Base-by-base conservation (phyloP, 371 early-diverging fungal species). In the Chytridium lagenaria region DNA sequence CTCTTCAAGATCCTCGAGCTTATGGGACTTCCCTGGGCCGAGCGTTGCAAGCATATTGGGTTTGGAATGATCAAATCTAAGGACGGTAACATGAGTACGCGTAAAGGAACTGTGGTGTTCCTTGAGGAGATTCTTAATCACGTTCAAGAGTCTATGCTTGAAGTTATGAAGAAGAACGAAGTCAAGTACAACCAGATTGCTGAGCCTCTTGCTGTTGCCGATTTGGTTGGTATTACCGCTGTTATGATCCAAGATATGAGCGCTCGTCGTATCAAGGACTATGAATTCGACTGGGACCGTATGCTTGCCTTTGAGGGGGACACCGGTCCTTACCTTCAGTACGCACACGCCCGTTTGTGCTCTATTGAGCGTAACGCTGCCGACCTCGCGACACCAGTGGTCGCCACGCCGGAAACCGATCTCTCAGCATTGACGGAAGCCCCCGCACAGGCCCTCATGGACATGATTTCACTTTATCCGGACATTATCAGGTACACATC, bases 321-420 rank as follows among this genome's bases (percentile, higher is more conserved):
- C 81, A 99, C 99, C 61, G 99, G 99, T 22, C 98, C 99, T 51
- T 99, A 99, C 84, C 88, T 99, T 26, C 99, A 99, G 88, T 99
- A 93, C 80, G 95, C 98, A 40, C 95, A 98, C 84, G 93, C 98
- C 50, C 96, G 99, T 80, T 87, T 98, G 37, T 92, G 93, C 85
- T 97, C 98, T 67, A 91, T 99, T 63, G 94, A 94, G 84, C 96
- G 98, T 30, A 73, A 66, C 12, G 80, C 78, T 52, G 61, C 61
- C 31, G 74, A 50, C 12, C 38, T 69, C 55, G n/a, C n/a, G n/a
- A n/a, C n/a, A n/a, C 51, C 49, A 2, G 51, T 76, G 28, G 28
- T n/a, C 5, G 66, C 44, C 5, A 12, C 61, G 0, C 30, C 71
- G 10, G 50, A 22, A 30, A 68, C 69, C 15, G 76, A 87, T 81